A percentile compares a stretch with the other conserved stretches of the same genome.
Conservation (phyloP, 73 alveolate genomes). For the Tetrahymena elliotti region DNA sequence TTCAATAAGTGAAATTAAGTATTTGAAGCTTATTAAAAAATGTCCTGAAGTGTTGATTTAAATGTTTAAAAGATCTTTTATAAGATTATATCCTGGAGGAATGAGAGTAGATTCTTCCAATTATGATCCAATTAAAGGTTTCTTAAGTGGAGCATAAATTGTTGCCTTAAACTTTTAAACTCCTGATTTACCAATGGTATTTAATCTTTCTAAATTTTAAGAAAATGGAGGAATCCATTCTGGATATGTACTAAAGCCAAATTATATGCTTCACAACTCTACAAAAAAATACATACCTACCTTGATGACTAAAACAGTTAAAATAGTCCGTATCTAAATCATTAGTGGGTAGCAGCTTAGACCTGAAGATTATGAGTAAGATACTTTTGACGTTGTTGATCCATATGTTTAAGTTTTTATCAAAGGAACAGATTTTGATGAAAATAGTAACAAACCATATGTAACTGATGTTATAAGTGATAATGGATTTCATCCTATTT, state of each 20-base stretch:
- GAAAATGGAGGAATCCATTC: constrained; percentile 72
- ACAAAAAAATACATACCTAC: neutral
- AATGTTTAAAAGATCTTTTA: constrained; percentile 54
- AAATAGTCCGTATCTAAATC: constrained; percentile 43
- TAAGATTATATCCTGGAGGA: constrained; percentile 88
- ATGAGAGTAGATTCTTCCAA: constrained; percentile 77
- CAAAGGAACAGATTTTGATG: constrained; percentile 41
- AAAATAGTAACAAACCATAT: neutral
- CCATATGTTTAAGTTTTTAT: constrained; percentile 52
- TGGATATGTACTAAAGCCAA: constrained; percentile 89
- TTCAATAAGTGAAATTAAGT: constrained; percentile 59
- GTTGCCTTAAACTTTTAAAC: constrained; percentile 89
- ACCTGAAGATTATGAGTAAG: constrained; percentile 23
- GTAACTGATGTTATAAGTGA: constrained; percentile 39
- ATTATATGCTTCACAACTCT: constrained; percentile 19
- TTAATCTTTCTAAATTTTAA: constrained; percentile 69
- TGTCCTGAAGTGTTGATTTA: constrained; percentile 43
- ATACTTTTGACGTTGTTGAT: constrained; percentile 43
- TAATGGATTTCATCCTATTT: constrained; percentile 66
- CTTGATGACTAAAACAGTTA: neutral
- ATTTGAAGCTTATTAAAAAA: constrained; percentile 11
- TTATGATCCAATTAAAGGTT: constrained; percentile 77
- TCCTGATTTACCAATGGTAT: constrained; percentile 66
- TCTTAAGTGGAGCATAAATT: constrained; percentile 78
- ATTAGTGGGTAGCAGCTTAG: neutral